These are phyloP conservation scores for Solanum hybrid DNA, from an alignment of 305 asterid species.

Conservation along the genomic window DNA sequence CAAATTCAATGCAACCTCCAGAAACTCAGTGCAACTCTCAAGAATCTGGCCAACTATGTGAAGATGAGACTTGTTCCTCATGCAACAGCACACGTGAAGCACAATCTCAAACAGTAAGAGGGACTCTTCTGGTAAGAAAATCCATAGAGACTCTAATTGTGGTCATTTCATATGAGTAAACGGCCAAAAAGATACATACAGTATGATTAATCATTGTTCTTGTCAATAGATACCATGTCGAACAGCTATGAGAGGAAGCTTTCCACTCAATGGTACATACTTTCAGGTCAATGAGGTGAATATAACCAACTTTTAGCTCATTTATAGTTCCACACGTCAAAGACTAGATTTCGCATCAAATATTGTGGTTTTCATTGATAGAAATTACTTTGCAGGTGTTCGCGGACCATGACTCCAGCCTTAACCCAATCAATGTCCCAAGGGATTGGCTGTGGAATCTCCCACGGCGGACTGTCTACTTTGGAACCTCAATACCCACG, in stretches of 20 bases:
- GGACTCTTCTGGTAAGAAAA: conserved; percentile 81
- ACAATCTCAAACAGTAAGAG: conserved; percentile 77
- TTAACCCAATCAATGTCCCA: conserved; percentile 70
- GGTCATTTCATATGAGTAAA: neutral
- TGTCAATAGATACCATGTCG: conserved; percentile 83
- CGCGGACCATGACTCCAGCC: conserved; percentile 89
- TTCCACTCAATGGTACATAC: conserved; percentile 94
- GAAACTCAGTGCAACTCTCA: conserved; percentile 61
- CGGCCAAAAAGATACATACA: neutral
- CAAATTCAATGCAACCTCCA: conserved; percentile 76
- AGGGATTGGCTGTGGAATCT: conserved; percentile 85
- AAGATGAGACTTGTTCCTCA: conserved; percentile 64
- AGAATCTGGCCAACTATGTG: conserved; percentile 58
- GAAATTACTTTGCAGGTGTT: conserved; percentile 50
- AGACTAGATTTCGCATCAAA: neutral
- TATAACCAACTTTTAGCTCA: conserved; percentile 1
- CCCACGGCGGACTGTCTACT: conserved; percentile 77
- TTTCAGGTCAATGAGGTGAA: conserved; percentile 95
- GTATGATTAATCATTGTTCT: neutral
- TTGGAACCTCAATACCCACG: conserved; percentile 90
- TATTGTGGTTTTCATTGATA: neutral
- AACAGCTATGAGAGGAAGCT: conserved; percentile 99
- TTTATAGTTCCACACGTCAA: neutral
- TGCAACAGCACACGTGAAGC: conserved; percentile 94
- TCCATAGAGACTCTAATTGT: neutral